Conservation (phyloP, 768 basidiomycete species). For the Agaricus blazei region DNA sequence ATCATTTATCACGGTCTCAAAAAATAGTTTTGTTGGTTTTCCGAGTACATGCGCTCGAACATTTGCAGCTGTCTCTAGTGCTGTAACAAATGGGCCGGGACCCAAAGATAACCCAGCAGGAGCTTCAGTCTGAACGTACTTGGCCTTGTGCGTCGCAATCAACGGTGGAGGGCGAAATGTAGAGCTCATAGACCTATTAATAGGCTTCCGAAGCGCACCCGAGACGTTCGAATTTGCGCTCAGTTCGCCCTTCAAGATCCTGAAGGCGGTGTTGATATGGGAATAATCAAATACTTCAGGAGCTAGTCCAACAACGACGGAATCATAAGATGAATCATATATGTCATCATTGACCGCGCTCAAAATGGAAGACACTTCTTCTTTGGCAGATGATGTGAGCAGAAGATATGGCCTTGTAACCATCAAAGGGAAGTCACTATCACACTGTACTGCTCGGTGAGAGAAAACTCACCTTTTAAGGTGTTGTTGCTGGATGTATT, state of each 20-base stretch:
- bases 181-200: background rate
- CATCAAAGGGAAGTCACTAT: background rate
- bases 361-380: slow-evolving; percentile 29
- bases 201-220: slow-evolving; percentile 4
- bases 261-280: slow-evolving; percentile 60
- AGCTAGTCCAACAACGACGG: slow-evolving; percentile 62
- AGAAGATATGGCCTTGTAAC: slow-evolving; percentile 47
- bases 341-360: background rate
- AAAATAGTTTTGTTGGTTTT: slow-evolving; percentile 58
- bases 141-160: slow-evolving; percentile 57
- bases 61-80: slow-evolving; percentile 51
- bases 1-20: slow-evolving; percentile 48
- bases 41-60: slow-evolving; percentile 51
- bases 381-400: slow-evolving; percentile 43
- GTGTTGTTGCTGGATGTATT: slow-evolving; percentile 33
- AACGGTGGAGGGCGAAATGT: slow-evolving; percentile 24
- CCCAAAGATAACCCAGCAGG: slow-evolving; percentile 55
- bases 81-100: slow-evolving; percentile 65
- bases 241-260: slow-evolving; percentile 47
- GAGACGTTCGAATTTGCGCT: background rate
- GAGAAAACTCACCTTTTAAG: slow-evolving; percentile 34
- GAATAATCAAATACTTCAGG: slow-evolving; percentile 47
- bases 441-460: background rate
- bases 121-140: slow-evolving; percentile 40
- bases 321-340: slow-evolving; percentile 34